Percentiles rank a stretch among this genome's conserved stretches.
Conservation (phyloP, 2,329 filamentous ascomycete genomes). For the Epichloe baconii region DNA sequence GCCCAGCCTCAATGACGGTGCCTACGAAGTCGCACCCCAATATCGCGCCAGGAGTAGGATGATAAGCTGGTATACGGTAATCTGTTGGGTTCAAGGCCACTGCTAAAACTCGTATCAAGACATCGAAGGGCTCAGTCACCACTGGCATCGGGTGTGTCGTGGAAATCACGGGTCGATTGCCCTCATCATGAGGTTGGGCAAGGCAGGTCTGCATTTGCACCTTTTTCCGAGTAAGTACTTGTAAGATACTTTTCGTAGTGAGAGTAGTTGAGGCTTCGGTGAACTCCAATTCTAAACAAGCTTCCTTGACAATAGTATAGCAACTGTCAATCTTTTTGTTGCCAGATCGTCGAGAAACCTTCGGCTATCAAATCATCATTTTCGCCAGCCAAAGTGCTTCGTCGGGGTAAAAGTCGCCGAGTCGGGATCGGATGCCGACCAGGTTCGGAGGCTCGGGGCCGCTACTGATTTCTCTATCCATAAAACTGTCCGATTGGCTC, state of each 20-base stretch:
- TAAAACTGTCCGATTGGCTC: background rate
- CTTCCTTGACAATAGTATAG: too few relatives aligned
- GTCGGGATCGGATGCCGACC: background rate
- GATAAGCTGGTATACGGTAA: conserved; percentile 14
- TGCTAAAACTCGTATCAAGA: conserved; percentile 10
- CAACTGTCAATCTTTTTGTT: background rate
- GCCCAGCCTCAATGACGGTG: conserved; percentile 5
- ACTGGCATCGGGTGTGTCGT: background rate
- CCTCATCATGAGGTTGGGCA: background rate
- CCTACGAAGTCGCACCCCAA: conserved; percentile 16
- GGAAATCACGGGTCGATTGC: background rate
- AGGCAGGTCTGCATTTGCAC: background rate
- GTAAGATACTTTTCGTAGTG: too few relatives aligned
- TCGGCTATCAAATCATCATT: too few relatives aligned
- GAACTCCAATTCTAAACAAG: too few relatives aligned
- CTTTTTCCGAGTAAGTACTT: background rate
- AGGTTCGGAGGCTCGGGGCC: too few relatives aligned
- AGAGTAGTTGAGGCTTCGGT: too few relatives aligned
- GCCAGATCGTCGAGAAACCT: background rate
- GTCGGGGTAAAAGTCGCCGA: background rate
- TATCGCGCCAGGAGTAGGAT: conserved; percentile 4
- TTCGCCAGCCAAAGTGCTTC: too few relatives aligned
- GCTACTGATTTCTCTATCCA: background rate
- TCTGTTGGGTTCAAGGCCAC: conserved; percentile 17
- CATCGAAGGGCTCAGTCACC: background rate